Evolutionary conservation across 2,329 filamentous ascomycete species (phyloP).

Genomic region (Aureobasidium sp.): DNA sequence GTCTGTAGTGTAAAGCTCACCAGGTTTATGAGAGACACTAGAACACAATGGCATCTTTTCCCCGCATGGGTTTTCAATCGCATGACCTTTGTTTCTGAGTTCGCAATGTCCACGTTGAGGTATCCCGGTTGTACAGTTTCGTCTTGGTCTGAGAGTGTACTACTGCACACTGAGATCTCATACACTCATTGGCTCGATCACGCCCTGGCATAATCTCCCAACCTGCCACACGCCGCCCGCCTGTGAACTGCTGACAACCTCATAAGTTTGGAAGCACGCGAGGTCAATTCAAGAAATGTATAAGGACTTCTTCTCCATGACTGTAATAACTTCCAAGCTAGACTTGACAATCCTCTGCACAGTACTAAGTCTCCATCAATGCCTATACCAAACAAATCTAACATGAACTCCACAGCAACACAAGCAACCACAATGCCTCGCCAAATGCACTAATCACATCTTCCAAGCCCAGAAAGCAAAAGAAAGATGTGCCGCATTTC

Average conservation of each 20-base stretch:
- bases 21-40: neutral
- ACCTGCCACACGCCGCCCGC: neutral
- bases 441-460: neutral
- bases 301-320: neutral
- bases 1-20: neutral
- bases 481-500: neutral
- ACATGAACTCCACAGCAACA: neutral
- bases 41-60: neutral
- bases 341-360: neutral
- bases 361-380: neutral
- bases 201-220: neutral
- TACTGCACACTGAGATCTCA: neutral
- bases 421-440: neutral
- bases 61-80: neutral
- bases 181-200: neutral
- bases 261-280: neutral
- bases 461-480: neutral
- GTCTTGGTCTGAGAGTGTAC: neutral
- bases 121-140: neutral
- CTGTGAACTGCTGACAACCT: neutral
- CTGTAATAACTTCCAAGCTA: neutral
- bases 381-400: neutral
- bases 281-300: neutral
- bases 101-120: neutral
- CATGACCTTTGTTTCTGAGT: neutral